phyloP scores from a whole-genome alignment of 257 asterid species.

The Handroanthus guayacan region DNA sequence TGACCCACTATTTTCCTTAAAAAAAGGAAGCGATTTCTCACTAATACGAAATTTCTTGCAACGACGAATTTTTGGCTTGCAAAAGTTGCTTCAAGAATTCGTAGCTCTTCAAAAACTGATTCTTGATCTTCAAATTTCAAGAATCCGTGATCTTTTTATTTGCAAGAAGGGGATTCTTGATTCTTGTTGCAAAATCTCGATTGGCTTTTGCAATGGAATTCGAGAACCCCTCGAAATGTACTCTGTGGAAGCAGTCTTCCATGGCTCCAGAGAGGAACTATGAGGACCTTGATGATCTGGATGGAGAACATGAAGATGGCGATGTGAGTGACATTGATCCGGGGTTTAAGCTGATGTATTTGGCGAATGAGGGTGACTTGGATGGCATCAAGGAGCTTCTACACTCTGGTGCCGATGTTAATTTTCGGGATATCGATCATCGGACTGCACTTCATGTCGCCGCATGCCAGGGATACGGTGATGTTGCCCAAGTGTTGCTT shows the following conservation, averaged over 20 bases:
- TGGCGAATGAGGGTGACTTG: conserved; percentile 83
- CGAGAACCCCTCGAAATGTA: conserved; percentile 50
- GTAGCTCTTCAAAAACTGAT: neutral
- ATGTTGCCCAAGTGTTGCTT: conserved; percentile 68
- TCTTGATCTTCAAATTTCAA: conserved; percentile 21
- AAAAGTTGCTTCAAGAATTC: neutral
- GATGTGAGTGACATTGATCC: conserved; percentile 69
- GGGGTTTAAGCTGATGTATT: conserved; percentile 82
- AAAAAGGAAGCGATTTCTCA: neutral
- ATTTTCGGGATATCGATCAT: conserved; percentile 85
- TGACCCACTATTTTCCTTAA: neutral
- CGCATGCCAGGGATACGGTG: conserved; percentile 92
- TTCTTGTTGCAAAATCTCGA: neutral
- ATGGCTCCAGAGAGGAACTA: conserved; percentile 76
- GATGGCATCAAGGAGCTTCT: conserved; percentile 85
- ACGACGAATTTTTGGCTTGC: conserved; percentile 1
- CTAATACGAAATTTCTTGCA: neutral
- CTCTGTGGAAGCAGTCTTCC: conserved; percentile 89
- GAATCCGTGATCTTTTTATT: neutral
- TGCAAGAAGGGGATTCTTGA: conserved; percentile 8
- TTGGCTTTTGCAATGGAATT: conserved; percentile 53
- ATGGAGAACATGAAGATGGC: conserved; percentile 55
- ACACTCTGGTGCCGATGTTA: conserved; percentile 69
- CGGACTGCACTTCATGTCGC: conserved; percentile 95
- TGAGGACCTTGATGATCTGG: conserved; percentile 50